These are phyloP conservation scores for Hyphodiscus hymeniophilus DNA, from an alignment of 495 filamentous ascomycete genomes.

Conservation along the genomic window DNA sequence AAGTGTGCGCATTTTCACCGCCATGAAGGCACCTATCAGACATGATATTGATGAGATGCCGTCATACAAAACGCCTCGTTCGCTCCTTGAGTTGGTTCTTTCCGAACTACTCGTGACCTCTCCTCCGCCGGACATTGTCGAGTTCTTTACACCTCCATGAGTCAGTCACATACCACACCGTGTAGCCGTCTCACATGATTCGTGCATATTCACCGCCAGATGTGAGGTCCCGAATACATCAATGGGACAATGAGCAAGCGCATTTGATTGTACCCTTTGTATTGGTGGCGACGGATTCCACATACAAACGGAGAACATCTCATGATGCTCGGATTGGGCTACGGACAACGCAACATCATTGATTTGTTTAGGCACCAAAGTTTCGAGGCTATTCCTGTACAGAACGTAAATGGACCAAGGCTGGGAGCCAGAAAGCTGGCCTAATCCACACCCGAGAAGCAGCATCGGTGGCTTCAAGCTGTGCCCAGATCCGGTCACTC, in stretches of 20 bases:
- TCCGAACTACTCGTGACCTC: too few relatives aligned
- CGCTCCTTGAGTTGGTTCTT: not conserved
- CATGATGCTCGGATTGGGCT: not conserved
- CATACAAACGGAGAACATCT: conserved; percentile 20
- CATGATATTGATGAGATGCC: not conserved
- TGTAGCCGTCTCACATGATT: conserved; percentile 13
- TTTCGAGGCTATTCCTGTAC: conserved; percentile 1
- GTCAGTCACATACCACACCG: not conserved
- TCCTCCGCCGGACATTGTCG: too few relatives aligned
- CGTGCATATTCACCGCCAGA: conserved; percentile 20
- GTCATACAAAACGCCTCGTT: not conserved
- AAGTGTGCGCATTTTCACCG: conserved; percentile 6
- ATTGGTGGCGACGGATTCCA: not conserved
- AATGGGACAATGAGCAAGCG: conserved; percentile 12
- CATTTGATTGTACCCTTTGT: conserved; percentile 11
- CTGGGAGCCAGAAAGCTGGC: too few relatives aligned
- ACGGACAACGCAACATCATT: conserved; percentile 19
- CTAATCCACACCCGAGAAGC: conserved; percentile 2
- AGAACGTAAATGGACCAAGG: not conserved
- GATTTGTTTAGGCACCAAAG: conserved; percentile 22
- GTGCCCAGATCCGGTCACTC: conserved; percentile 10
- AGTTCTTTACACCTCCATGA: too few relatives aligned
- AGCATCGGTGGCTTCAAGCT: conserved; percentile 12
- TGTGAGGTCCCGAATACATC: conserved; percentile 11
- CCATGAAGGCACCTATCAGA: conserved; percentile 14